Percentiles rank a stretch among this genome's conserved stretches.
These are phyloP conservation scores for Borovskyia barvae DNA, from an alignment of 208 protist species.

Conservation along the genomic window DNA sequence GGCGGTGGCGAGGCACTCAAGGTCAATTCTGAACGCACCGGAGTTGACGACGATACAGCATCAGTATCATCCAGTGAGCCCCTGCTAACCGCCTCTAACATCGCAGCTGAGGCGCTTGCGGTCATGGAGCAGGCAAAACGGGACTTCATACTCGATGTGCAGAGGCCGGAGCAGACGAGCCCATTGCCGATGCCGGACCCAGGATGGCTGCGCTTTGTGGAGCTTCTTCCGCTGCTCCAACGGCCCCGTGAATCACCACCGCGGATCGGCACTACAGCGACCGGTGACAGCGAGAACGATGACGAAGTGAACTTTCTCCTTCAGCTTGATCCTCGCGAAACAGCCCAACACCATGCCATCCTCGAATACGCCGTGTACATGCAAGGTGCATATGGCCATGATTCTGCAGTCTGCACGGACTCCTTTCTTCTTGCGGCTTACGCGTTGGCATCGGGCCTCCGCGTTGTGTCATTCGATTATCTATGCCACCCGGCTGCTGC, in stretches of 20 bases:
- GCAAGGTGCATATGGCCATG: slow-evolving; percentile 19
- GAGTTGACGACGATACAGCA: neutral
- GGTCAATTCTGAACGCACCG: neutral
- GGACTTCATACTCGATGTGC: slow-evolving; percentile 64
- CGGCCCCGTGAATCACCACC: neutral
- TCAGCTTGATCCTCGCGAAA: slow-evolving; percentile 46
- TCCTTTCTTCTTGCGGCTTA: slow-evolving; percentile 63
- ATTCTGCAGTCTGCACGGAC: slow-evolving; percentile 68
- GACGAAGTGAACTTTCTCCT: slow-evolving; percentile 38
- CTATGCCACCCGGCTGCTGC: neutral
- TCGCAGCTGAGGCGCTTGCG: slow-evolving; percentile 42
- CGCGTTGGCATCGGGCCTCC: slow-evolving; percentile 56
- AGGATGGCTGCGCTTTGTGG: slow-evolving; percentile 38
- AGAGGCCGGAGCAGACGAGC: slow-evolving; percentile 43
- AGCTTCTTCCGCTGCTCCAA: slow-evolving; percentile 29
- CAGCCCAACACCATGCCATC: slow-evolving; percentile 34
- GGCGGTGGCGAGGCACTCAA: neutral
- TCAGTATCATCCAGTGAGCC: neutral
- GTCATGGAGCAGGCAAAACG: slow-evolving; percentile 57
- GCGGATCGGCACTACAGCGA: neutral
- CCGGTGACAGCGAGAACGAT: neutral
- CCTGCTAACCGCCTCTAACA: slow-evolving; percentile 29
- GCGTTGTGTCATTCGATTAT: slow-evolving; percentile 44
- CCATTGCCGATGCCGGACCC: slow-evolving; percentile 30
- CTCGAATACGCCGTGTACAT: slow-evolving; percentile 51